A percentile compares a stretch with the other conserved stretches of the same genome.
Conservation (phyloP, 2,329 filamentous ascomycete species). For the Catunica adiposa region DNA sequence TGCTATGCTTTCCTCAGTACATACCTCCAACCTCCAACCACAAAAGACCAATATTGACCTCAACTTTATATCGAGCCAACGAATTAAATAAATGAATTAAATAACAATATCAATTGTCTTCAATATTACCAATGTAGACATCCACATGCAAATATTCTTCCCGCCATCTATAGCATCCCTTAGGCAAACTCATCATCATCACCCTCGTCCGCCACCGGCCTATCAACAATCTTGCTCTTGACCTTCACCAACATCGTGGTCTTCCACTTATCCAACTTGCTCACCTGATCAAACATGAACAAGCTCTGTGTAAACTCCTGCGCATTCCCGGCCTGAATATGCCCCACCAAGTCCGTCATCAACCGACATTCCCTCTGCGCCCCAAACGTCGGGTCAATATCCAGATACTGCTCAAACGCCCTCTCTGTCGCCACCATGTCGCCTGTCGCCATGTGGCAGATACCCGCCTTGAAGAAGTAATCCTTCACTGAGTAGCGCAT, state of each 20-base stretch:
- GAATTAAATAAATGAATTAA: too few species aligned
- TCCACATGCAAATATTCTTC: neutral
- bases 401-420: constrained; percentile 66
- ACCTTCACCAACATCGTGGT: constrained; percentile 66
- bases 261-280: constrained; percentile 95
- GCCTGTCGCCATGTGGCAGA: constrained; percentile 61
- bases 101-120: too few species aligned
- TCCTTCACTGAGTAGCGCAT: constrained; percentile 93
- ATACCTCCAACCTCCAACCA: too few species aligned
- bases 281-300: constrained; percentile 81
- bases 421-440: constrained; percentile 66
- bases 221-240: constrained; percentile 63
- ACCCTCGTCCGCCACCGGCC: constrained; percentile 23
- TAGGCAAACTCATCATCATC: constrained; percentile 17
- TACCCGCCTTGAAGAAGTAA: constrained; percentile 84
- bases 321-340: constrained; percentile 61
- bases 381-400: constrained; percentile 61
- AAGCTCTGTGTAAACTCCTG: constrained; percentile 74
- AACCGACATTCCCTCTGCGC: constrained; percentile 69
- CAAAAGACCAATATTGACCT: too few species aligned
- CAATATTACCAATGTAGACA: too few species aligned
- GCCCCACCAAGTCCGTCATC: constrained; percentile 56
- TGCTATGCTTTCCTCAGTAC: too few species aligned
- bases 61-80: too few species aligned
- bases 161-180: neutral